Evolutionary conservation across 2,329 filamentous ascomycete genomes (phyloP).

Genomic region (Mycosphaerelloides madeirae): DNA sequence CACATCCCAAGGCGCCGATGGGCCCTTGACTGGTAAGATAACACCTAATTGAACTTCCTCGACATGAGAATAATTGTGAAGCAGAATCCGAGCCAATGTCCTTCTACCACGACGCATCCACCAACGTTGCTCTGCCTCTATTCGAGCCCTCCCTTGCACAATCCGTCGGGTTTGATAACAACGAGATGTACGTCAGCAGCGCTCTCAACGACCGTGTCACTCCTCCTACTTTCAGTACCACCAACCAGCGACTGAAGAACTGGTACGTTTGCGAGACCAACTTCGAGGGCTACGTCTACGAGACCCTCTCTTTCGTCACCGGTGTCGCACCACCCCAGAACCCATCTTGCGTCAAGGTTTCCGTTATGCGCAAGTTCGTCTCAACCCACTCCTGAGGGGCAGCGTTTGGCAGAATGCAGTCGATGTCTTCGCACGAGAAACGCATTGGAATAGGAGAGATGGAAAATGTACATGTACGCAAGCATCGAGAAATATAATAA

Average conservation of each 20-base stretch:
- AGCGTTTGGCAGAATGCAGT: no score
- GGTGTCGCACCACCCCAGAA: conserved; percentile 41
- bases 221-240: conserved; percentile 27
- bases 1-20: conserved; percentile 29
- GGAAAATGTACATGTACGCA: no score
- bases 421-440: no score
- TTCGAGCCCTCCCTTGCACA: conserved; percentile 32
- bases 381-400: no score
- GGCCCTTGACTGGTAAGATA: neutral
- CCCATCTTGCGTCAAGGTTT: conserved; percentile 42
- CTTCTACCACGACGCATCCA: conserved; percentile 35
- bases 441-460: no score
- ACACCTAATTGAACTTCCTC: neutral
- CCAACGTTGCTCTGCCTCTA: conserved; percentile 42
- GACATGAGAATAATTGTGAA: neutral
- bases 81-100: conserved; percentile 24
- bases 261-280: conserved; percentile 45
- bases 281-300: conserved; percentile 39
- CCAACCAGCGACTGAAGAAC: conserved; percentile 32
- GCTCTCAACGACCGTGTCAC: conserved; percentile 38
- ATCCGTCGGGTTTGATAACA: conserved; percentile 39
- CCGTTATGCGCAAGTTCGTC: conserved; percentile 28
- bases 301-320: conserved; percentile 41
- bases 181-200: conserved; percentile 37
- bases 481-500: no score